A percentile compares a stretch with the other conserved stretches of the same genome.
These are phyloP conservation scores for Hanseniaspora nectarophila DNA, from an alignment of 805 yeast genomes.

Conservation along the genomic window DNA sequence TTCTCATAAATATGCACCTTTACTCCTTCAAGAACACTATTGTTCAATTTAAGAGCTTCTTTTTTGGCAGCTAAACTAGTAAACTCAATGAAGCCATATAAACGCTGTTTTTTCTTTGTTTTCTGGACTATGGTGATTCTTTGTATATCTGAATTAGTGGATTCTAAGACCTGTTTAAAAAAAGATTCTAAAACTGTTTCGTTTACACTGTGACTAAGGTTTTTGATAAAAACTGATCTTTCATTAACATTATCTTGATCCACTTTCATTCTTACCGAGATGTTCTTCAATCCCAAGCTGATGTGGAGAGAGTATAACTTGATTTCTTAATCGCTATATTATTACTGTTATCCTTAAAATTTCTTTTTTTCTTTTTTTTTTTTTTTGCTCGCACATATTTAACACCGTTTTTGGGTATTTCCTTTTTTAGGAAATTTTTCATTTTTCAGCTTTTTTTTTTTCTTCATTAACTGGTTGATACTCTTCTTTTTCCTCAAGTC, in stretches of 20 bases:
- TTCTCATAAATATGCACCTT: conserved; percentile 38
- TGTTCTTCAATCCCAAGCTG: not conserved
- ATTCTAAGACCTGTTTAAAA: conserved; percentile 27
- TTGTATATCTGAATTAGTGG: conserved; percentile 33
- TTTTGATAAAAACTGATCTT: conserved; percentile 45
- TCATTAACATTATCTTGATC: conserved; percentile 34
- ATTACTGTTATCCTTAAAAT: not conserved
- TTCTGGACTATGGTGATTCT: conserved; percentile 39
- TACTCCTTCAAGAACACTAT: conserved; percentile 36
- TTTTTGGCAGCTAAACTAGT: conserved; percentile 32
- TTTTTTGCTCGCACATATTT: not conserved
- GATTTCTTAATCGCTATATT: not conserved
- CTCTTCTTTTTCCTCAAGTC: not conserved
- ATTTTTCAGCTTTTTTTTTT: not conserved
- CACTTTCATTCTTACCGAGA: not conserved
- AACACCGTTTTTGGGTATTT: not conserved
- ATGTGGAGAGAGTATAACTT: no score
- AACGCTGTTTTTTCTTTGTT: conserved; percentile 1
- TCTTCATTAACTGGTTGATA: not conserved
- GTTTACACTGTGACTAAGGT: conserved; percentile 37
- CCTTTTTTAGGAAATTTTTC: not conserved
- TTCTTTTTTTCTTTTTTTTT: not conserved
- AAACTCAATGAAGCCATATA: conserved; percentile 45
- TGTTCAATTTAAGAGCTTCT: conserved; percentile 38
- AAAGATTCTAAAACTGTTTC: conserved; percentile 41